Evolutionary conservation across 1,139 yeast genomes (phyloP).

Genomic region (Hanseniaspora gamundiae): DNA sequence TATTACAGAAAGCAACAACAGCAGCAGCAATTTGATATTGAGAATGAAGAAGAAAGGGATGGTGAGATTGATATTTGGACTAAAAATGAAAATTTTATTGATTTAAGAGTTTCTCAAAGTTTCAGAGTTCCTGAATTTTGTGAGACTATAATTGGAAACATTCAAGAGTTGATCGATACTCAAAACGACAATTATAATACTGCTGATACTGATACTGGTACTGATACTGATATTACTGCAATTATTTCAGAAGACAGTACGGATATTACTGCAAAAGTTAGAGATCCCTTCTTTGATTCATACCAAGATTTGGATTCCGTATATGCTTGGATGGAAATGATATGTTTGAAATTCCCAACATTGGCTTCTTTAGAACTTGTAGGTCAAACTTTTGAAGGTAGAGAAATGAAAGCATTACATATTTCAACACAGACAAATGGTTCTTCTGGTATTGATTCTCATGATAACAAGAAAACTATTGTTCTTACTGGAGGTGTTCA

Average conservation of each 20-base stretch:
- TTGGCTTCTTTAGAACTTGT: conserved; percentile 47
- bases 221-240: no score
- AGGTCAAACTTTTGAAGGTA: conserved; percentile 66
- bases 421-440: conserved; percentile 29
- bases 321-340: conserved; percentile 55
- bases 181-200: conserved; percentile 20
- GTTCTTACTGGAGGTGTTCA: conserved; percentile 78
- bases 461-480: conserved; percentile 43
- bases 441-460: neutral
- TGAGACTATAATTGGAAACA: conserved; percentile 38
- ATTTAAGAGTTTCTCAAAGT: conserved; percentile 25
- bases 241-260: neutral
- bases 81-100: conserved; percentile 26
- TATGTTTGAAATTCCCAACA: conserved; percentile 47
- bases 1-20: conserved; percentile 15
- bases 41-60: conserved; percentile 11
- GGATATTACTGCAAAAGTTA: conserved; percentile 28
- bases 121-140: conserved; percentile 13
- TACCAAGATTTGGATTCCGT: conserved; percentile 61
- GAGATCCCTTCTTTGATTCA: conserved; percentile 47
- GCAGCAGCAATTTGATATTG: neutral
- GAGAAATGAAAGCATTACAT: conserved; percentile 57
- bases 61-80: conserved; percentile 24
- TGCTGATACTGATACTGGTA: no score
- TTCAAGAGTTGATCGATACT: conserved; percentile 44